Percentiles rank a stretch among this genome's conserved stretches.
phyloP scores from a whole-genome alignment of 2,329 filamentous ascomycete genomes.

The Emergomyces orientalis region DNA sequence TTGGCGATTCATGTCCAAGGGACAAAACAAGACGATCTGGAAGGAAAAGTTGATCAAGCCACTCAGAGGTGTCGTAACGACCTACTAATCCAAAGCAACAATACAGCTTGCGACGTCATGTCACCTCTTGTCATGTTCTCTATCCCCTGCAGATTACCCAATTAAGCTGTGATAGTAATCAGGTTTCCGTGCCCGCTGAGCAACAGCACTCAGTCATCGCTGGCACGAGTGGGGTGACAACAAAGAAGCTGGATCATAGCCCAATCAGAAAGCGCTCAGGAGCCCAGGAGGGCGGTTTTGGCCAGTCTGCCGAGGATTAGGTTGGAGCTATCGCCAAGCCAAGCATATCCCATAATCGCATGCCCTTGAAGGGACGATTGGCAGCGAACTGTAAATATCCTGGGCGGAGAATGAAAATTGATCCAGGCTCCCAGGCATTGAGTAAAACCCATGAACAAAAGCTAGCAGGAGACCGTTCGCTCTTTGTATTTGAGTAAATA shows the following conservation, averaged over 20 bases:
- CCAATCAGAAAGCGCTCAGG: neutral
- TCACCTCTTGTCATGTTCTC: constrained; percentile 1
- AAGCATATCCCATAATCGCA: neutral
- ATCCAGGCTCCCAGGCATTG: neutral
- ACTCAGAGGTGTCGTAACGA: neutral
- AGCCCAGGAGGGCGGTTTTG: neutral
- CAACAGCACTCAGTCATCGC: neutral
- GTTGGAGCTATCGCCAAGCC: neutral
- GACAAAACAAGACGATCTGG: neutral
- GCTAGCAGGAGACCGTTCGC: neutral
- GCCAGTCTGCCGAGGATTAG: neutral
- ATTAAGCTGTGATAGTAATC: neutral
- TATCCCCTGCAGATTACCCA: constrained; percentile 1
- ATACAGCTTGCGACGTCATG: constrained; percentile 2
- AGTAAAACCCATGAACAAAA: neutral
- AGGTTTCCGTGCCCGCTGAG: neutral
- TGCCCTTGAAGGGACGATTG: neutral
- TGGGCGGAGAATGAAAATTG: no score
- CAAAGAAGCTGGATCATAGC: neutral
- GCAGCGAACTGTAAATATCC: no score
- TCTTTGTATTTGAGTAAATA: neutral
- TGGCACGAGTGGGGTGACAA: neutral
- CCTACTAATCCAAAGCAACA: neutral
- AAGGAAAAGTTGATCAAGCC: neutral
- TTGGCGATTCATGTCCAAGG: constrained; percentile 2